Base-by-base conservation (phyloP, 2,329 filamentous ascomycete genomes). In the Talaromyces verruculosus region DNA sequence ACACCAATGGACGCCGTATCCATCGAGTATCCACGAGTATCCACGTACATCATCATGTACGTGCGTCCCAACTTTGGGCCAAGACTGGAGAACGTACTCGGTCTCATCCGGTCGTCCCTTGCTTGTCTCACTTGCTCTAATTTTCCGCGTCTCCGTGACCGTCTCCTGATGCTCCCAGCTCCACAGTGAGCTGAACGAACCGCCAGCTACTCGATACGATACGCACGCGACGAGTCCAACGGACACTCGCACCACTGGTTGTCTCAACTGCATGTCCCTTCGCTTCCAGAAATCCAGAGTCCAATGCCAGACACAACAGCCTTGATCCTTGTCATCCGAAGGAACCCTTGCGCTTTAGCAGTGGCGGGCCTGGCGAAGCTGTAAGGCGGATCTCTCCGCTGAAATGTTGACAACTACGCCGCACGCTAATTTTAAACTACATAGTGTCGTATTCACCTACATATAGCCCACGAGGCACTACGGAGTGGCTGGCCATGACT, bases 391-490 rank as follows among this genome's bases (percentile, higher is more conserved):
- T 10, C 30, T 59, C 35, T 43, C 35, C 57, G 22, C 35, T 28
- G 37, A 63, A 15, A 45, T 43, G 35, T 41, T 51, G 22, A 22
- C 30, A 47, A 43, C 28, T 39, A 55, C 45, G 28, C 13, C 47
- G 11, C 33, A 17, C 61, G 37, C 62, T 64, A 64, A 58, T 47
- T 64, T 64, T 58, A 58, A 60, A 60, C 57, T 45, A 45, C 57
- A 60, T 45, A 43, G 22, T n/a, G 22, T 60, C 37, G 22, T 41
- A 19, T 60, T 60, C 25, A 13, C 39, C 57, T 60, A 43, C 37
- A 37, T 45, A 58, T 39, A 64, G 37, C 51, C 62, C 62, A 64
- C 62, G 62, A 64, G 62, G 62, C 57, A 60, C 15, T n/a, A 60
- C 22, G 15, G 22, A 45, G 15, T 45, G 28, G 57, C 57, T 45